A percentile compares a stretch with the other conserved stretches of the same genome.
Conservation (phyloP, 306 rosid genomes). For the Quercus bicolor region DNA sequence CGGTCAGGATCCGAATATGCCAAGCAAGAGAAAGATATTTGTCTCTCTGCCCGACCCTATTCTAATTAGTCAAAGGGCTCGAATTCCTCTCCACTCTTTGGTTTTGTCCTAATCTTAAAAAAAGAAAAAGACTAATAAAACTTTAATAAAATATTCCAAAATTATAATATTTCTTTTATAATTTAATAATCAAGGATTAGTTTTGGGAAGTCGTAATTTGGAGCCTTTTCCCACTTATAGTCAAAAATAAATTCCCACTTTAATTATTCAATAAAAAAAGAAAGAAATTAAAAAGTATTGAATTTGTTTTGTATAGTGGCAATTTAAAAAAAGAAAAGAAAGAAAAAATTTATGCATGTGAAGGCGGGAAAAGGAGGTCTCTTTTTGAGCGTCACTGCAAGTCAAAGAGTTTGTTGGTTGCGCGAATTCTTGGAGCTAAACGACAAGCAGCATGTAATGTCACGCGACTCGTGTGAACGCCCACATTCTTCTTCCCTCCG, state of each 20-base stretch:
- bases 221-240: conserved; percentile 18
- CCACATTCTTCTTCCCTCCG: conserved; percentile 1
- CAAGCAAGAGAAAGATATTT: background rate
- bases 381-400: conserved; percentile 19
- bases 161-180: background rate
- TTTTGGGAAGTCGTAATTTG: conserved; percentile 28
- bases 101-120: background rate
- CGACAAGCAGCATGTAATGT: conserved; percentile 33
- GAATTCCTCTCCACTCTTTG: background rate
- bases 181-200: conserved; percentile 13
- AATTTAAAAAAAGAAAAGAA: background rate
- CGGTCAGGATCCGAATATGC: background rate
- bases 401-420: conserved; percentile 62
- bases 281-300: background rate
- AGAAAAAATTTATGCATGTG: conserved; percentile 13
- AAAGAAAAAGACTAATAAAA: too few relatives aligned
- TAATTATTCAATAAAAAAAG: background rate
- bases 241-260: conserved; percentile 20
- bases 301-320: background rate
- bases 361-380: conserved; percentile 36
- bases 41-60: background rate
- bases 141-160: background rate
- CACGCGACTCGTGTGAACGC: conserved; percentile 35
- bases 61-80: conserved; percentile 25
- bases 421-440: conserved; percentile 23